Evolutionary conservation across 208 protist species (phyloP).

Genomic region (Wallacemonas sp.): DNA sequence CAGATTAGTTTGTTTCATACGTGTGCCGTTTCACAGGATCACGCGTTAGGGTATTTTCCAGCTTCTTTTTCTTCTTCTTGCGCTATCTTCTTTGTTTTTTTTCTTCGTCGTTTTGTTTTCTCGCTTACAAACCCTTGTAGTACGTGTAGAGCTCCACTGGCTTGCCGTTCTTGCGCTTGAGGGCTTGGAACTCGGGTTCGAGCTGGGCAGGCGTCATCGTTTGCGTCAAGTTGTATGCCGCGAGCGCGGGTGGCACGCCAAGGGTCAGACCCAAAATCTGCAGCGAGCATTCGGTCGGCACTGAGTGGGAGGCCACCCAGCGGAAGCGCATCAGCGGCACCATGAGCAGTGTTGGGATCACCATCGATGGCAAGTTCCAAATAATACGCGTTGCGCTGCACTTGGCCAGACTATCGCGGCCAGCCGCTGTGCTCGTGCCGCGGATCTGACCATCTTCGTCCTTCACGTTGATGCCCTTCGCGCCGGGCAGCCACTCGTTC

Average conservation of each 20-base stretch:
- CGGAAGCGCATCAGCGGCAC: conserved; percentile 46
- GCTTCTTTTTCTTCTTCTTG: background rate
- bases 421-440: conserved; percentile 74
- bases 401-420: conserved; percentile 75
- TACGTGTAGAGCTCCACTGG: conserved; percentile 70
- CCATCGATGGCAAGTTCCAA: conserved; percentile 85
- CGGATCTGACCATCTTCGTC: conserved; percentile 82
- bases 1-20: no score
- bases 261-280: conserved; percentile 70
- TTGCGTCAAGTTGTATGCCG: conserved; percentile 58
- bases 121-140: conserved; percentile 86
- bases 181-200: conserved; percentile 61
- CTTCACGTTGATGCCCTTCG: conserved; percentile 73
- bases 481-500: conserved; percentile 84
- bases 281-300: conserved; percentile 48
- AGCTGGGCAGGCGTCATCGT: conserved; percentile 47
- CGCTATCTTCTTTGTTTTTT: background rate
- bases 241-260: conserved; percentile 77
- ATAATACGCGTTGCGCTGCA: conserved; percentile 75
- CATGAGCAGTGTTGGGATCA: conserved; percentile 89
- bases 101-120: background rate
- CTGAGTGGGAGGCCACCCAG: conserved; percentile 26
- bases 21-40: no score
- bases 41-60: no score
- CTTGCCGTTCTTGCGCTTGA: conserved; percentile 61